These are phyloP conservation scores for Aspergillus transmontanensis DNA, from an alignment of 2,329 filamentous ascomycete genomes.

Conservation along the genomic window DNA sequence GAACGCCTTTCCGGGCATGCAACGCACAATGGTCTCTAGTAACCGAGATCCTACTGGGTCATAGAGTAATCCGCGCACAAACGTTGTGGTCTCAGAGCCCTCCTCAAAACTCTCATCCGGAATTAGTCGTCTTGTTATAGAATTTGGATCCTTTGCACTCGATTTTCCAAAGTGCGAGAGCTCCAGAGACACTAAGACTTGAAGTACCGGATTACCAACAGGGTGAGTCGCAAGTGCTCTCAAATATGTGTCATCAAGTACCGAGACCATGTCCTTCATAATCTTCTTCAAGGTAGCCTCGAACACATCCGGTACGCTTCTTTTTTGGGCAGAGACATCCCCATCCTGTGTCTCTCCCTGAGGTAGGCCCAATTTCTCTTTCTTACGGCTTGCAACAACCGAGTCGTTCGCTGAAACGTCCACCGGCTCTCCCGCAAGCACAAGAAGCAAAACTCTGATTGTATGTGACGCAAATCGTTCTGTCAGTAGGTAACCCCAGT, in stretches of 20 bases:
- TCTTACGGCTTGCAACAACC: constrained; percentile 87
- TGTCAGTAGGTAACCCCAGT: constrained; percentile 80
- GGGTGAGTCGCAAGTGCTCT: constrained; percentile 84
- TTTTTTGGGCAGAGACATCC: constrained; percentile 48
- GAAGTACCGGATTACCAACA: constrained; percentile 89
- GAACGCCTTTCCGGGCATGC: constrained; percentile 85
- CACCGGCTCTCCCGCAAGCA: constrained; percentile 81
- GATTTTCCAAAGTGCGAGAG: constrained; percentile 71
- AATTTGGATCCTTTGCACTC: constrained; percentile 64
- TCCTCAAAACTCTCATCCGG: constrained; percentile 78
- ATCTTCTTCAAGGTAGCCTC: constrained; percentile 76
- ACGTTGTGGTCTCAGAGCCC: constrained; percentile 71
- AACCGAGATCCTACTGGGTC: constrained; percentile 88
- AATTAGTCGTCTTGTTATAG: constrained; percentile 75
- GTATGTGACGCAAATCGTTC: constrained; percentile 90
- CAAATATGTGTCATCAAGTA: constrained; percentile 77
- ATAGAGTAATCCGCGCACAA: constrained; percentile 85
- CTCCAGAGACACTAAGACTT: constrained; percentile 85
- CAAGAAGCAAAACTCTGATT: constrained; percentile 79
- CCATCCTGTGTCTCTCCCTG: constrained; percentile 55
- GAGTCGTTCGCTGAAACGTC: constrained; percentile 69
- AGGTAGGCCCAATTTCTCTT: constrained; percentile 74
- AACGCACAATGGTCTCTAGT: constrained; percentile 80
- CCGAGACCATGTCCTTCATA: constrained; percentile 72
- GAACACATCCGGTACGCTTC: constrained; percentile 77